Evolutionary conservation across 2,329 filamentous ascomycete genomes (phyloP).

Genomic region (Fusarium setosum): DNA sequence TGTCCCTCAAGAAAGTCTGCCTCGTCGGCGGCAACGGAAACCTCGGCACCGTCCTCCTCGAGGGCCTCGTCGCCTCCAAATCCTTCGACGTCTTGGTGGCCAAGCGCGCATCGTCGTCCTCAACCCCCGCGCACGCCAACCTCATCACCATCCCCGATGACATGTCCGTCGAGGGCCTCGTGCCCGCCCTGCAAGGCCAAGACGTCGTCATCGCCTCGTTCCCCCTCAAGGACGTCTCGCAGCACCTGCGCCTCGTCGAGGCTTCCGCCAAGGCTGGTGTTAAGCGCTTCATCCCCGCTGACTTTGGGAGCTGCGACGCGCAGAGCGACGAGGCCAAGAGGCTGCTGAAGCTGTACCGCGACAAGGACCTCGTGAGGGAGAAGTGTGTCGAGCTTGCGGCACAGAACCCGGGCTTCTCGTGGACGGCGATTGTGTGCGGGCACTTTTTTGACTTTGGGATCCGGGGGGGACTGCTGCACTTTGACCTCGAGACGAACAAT

Average conservation of each 20-base stretch:
- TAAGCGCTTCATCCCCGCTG: slow-evolving; percentile 70
- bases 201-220: slow-evolving; percentile 65
- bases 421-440: slow-evolving; percentile 59
- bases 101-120: slow-evolving; percentile 55
- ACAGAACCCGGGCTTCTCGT: slow-evolving; percentile 58
- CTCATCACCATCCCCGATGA: slow-evolving; percentile 44
- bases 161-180: slow-evolving; percentile 52
- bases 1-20: slow-evolving; percentile 47
- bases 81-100: slow-evolving; percentile 65
- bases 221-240: slow-evolving; percentile 56
- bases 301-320: slow-evolving; percentile 60
- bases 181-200: slow-evolving; percentile 61
- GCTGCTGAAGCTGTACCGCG: slow-evolving; percentile 48
- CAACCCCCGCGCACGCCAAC: slow-evolving; percentile 37
- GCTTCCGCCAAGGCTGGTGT: slow-evolving; percentile 70
- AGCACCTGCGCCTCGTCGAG: slow-evolving; percentile 62
- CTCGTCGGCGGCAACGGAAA: slow-evolving; percentile 53
- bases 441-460: slow-evolving; percentile 64
- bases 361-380: slow-evolving; percentile 48
- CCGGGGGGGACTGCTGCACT: slow-evolving; percentile 49
- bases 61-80: slow-evolving; percentile 49
- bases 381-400: slow-evolving; percentile 46
- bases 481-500: slow-evolving; percentile 56
- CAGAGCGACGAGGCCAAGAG: slow-evolving; percentile 49
- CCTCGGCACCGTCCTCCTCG: slow-evolving; percentile 53